phyloP scores from a whole-genome alignment of 371 early-diverging fungal species.

The Haplosporangium sp. region DNA sequence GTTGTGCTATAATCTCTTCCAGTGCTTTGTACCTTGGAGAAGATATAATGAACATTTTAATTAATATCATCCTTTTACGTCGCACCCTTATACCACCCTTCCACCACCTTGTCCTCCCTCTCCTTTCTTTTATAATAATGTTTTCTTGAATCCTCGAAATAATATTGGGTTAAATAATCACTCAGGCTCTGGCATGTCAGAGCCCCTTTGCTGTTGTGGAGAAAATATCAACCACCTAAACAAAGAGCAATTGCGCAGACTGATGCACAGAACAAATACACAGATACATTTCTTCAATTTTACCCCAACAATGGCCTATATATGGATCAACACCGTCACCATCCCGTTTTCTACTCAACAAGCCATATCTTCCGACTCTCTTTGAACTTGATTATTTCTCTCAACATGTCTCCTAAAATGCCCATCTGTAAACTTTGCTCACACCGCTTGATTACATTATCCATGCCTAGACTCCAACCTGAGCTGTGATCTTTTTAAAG shows the following conservation, averaged over 20 bases:
- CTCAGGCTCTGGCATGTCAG: too few species aligned
- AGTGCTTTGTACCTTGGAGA: not conserved
- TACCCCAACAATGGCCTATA: constrained; percentile 5
- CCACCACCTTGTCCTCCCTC: not conserved
- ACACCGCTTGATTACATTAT: not conserved
- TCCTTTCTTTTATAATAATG: not conserved
- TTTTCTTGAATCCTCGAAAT: not conserved
- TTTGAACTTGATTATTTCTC: not conserved
- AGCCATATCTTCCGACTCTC: not conserved
- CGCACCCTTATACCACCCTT: too few species aligned
- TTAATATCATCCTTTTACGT: not conserved
- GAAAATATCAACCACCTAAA: not conserved
- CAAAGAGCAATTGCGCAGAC: not conserved
- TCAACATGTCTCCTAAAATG: not conserved
- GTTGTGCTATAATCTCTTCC: not conserved
- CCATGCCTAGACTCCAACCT: constrained; percentile 34
- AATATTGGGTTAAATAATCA: too few species aligned
- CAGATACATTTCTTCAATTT: not conserved
- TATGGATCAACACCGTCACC: not conserved
- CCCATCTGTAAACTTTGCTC: constrained; percentile 2
- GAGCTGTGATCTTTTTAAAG: constrained; percentile 55
- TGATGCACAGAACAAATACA: not conserved
- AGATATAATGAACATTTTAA: not conserved
- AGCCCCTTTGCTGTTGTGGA: too few species aligned
- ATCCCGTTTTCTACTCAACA: not conserved